phyloP scores from a whole-genome alignment of 768 basidiomycete genomes.

The Thelephora ganbajun region DNA sequence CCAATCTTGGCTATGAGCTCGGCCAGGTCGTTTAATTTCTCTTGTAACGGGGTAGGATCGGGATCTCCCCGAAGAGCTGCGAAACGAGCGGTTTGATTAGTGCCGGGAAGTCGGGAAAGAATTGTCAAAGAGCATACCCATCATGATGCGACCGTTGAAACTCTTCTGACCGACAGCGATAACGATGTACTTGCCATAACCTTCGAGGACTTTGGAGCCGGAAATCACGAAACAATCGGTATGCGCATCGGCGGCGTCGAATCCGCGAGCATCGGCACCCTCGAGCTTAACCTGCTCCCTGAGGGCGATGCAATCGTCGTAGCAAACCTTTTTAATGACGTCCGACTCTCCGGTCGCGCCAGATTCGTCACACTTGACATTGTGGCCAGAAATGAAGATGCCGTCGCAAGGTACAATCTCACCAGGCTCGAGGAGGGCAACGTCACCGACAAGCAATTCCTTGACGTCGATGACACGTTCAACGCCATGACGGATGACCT shows the following conservation, averaged over 20 bases:
- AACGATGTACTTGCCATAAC: constrained; percentile 85
- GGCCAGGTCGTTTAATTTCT: constrained; percentile 88
- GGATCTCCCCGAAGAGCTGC: constrained; percentile 75
- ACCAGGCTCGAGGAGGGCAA: constrained; percentile 85
- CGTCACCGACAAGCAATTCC: constrained; percentile 90
- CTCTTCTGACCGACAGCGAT: constrained; percentile 86
- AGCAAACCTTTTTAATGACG: constrained; percentile 79
- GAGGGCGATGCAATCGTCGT: constrained; percentile 45
- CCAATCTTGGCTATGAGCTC: constrained; percentile 92
- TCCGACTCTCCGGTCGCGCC: constrained; percentile 96
- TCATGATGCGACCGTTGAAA: constrained; percentile 96
- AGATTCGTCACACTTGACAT: constrained; percentile 91
- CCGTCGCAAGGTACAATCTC: constrained; percentile 96
- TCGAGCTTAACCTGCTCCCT: constrained; percentile 12
- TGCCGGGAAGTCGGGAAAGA: background rate
- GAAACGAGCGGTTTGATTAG: background rate
- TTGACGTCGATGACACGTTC: constrained; percentile 23
- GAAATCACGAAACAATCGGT: constrained; percentile 86
- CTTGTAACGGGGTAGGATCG: constrained; percentile 85
- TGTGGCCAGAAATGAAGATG: constrained; percentile 83
- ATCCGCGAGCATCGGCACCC: constrained; percentile 17
- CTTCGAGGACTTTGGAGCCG: constrained; percentile 89
- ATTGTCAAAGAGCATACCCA: constrained; percentile 44
- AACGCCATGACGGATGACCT: constrained; percentile 30
- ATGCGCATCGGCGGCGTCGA: constrained; percentile 29